Evolutionary conservation across 768 basidiomycete genomes (phyloP).

Genomic region (Sutorius australiensis): DNA sequence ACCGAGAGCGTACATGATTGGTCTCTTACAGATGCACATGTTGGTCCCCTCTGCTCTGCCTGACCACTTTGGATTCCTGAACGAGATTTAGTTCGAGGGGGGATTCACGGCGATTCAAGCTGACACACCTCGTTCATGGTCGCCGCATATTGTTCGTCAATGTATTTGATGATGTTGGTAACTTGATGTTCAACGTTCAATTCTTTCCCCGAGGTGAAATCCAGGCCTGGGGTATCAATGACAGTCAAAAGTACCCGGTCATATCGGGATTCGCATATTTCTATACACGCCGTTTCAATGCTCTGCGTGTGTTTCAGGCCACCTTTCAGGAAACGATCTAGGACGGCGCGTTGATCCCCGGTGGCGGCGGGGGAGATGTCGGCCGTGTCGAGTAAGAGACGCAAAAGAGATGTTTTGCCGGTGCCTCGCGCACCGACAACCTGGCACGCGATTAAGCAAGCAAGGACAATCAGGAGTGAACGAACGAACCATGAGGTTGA

Average conservation of each 20-base stretch:
- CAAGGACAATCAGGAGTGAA: neutral
- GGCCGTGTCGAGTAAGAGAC: conserved; percentile 78
- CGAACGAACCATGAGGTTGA: conserved; percentile 75
- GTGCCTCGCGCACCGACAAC: conserved; percentile 78
- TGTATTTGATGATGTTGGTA: conserved; percentile 65
- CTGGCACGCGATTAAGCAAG: conserved; percentile 34
- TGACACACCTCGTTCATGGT: conserved; percentile 75
- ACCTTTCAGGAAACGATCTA: conserved; percentile 64
- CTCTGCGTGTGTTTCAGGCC: conserved; percentile 55
- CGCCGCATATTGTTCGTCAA: conserved; percentile 79
- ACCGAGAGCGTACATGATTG: neutral
- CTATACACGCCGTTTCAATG: conserved; percentile 68
- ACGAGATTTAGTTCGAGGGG: neutral
- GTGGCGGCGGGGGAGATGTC: conserved; percentile 78
- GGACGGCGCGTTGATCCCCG: conserved; percentile 60
- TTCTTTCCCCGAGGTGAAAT: conserved; percentile 69
- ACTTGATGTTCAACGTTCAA: conserved; percentile 79
- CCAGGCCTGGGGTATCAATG: conserved; percentile 83
- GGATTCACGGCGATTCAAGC: neutral
- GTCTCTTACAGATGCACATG: conserved; percentile 77
- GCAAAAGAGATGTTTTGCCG: conserved; percentile 81
- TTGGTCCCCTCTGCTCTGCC: conserved; percentile 84
- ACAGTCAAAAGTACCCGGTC: conserved; percentile 77
- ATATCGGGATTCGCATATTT: conserved; percentile 80
- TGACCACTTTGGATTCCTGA: conserved; percentile 85